Base-by-base conservation (phyloP, 345 rosid genomes). In the Melaleuca alternifolia region DNA sequence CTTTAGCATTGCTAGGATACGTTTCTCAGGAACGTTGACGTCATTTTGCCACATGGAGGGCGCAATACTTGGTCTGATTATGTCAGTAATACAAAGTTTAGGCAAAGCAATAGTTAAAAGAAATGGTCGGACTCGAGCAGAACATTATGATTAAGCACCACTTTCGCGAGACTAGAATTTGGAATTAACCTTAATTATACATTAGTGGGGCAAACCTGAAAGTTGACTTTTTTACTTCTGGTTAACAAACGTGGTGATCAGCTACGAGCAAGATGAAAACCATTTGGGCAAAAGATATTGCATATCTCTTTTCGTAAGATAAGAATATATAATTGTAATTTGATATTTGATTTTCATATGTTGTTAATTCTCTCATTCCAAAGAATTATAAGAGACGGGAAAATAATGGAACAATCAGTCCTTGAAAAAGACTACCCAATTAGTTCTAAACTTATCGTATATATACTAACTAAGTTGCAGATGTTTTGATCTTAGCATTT, bases 61-160 rank as follows among this genome's bases (percentile, higher is more conserved):
- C 59, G 23, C 12, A 54, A 54, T 54, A 11, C 0, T 54, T 23
- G n/a, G n/a, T 54, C 8, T 54, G n/a, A 54, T 54, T 54, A 54
- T 12, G 4, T 54, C 2, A 1, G 23, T 54, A 57, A 26, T 57
- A 26, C 30, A 57, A 57, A 57, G 15, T 57, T 57, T 57, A 57
- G 61, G 1, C 28, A 57, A 57, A 1, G 62, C 59, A 23, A 54
- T 54, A 23, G 23, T 23, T 23, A 23, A 54, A 54, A 12, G 8
- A 11, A 54, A 15, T 57, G 62, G 11, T 57, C 7, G 0, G 62
- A 26, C 62, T 2, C 15, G 0, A 57, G 5, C 62, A 57, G 30
- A 26, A 11, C 30, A 57, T 0, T 6, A 5, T 5, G 62, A 56
- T 1, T 24, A 24, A 0, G 0, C 3, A 57, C 7, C 0, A 15